Evolutionary conservation across 176 grass and related monocot genomes (phyloP).

Genomic region (Triticum monococcum): DNA sequence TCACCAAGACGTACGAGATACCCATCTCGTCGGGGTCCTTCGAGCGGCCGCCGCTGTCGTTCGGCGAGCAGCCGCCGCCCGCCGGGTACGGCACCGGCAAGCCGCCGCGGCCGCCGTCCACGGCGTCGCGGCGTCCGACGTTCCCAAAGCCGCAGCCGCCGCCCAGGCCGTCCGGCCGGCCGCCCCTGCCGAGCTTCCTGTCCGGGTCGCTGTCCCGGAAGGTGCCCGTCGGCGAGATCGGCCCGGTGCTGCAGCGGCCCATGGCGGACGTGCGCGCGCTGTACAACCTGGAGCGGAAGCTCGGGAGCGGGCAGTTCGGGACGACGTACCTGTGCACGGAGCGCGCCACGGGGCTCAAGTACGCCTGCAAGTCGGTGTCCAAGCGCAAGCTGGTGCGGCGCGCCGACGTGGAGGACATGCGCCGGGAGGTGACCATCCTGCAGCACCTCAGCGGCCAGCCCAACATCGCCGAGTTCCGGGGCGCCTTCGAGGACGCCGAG

Average conservation of each 20-base stretch:
- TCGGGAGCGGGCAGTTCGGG: conserved; percentile 78
- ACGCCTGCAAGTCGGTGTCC: conserved; percentile 91
- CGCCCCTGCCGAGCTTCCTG: conserved; percentile 6
- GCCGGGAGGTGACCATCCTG: conserved; percentile 85
- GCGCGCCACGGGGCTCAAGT: conserved; percentile 39
- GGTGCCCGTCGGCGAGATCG: background rate
- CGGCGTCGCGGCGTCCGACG: background rate
- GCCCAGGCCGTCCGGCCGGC: background rate
- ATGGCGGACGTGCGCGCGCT: conserved; percentile 53
- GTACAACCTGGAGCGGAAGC: conserved; percentile 65
- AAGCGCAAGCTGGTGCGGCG: conserved; percentile 75
- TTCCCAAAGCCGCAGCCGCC: background rate
- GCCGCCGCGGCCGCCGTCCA: background rate
- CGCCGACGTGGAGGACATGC: conserved; percentile 69
- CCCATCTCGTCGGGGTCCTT: conserved; percentile 40
- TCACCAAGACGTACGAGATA: conserved; percentile 54
- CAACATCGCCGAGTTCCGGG: conserved; percentile 88
- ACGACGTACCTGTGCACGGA: conserved; percentile 89
- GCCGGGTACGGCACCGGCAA: background rate
- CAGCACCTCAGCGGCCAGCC: conserved; percentile 89
- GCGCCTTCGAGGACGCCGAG: conserved; percentile 67
- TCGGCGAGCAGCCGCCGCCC: background rate
- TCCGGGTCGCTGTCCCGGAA: conserved; percentile 11
- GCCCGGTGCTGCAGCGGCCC: conserved; percentile 45
- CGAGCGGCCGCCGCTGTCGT: background rate